phyloP scores from a whole-genome alignment of 768 basidiomycete species.

The Cantharellus cinnabarinus region DNA sequence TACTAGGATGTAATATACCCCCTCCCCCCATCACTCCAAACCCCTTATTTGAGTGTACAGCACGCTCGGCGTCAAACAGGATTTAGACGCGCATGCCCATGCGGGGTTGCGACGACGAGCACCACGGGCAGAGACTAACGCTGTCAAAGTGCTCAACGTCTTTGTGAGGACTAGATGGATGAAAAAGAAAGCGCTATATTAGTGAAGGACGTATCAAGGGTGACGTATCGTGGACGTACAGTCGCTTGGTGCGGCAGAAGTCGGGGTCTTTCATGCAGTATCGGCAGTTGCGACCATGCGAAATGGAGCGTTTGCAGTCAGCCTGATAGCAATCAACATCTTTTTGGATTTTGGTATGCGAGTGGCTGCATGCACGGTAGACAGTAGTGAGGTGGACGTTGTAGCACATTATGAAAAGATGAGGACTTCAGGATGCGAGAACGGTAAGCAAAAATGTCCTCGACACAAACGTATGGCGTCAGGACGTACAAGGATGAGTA shows the following conservation, averaged over 20 bases:
- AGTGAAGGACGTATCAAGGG: not conserved
- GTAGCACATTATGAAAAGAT: not conserved
- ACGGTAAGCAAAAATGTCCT: not conserved
- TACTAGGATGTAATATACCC: too few relatives aligned
- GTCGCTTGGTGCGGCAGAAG: not conserved
- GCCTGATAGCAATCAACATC: not conserved
- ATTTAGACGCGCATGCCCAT: not conserved
- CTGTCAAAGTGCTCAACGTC: not conserved
- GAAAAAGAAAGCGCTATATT: not conserved
- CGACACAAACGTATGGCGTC: not conserved
- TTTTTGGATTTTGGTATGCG: conserved; percentile 1
- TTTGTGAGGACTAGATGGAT: not conserved
- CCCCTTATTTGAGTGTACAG: not conserved
- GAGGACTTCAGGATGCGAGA: not conserved
- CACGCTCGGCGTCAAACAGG: not conserved
- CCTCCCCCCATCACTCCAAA: too few relatives aligned
- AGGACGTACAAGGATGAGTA: not conserved
- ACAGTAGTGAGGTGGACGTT: not conserved
- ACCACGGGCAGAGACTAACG: not conserved
- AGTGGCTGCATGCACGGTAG: not conserved
- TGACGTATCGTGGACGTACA: not conserved
- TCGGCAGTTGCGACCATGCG: not conserved
- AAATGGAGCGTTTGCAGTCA: not conserved
- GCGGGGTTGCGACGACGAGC: not conserved
- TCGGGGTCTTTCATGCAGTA: not conserved